phyloP scores from a whole-genome alignment of 768 basidiomycete species.

The Leucosporidium creatinivorum region DNA sequence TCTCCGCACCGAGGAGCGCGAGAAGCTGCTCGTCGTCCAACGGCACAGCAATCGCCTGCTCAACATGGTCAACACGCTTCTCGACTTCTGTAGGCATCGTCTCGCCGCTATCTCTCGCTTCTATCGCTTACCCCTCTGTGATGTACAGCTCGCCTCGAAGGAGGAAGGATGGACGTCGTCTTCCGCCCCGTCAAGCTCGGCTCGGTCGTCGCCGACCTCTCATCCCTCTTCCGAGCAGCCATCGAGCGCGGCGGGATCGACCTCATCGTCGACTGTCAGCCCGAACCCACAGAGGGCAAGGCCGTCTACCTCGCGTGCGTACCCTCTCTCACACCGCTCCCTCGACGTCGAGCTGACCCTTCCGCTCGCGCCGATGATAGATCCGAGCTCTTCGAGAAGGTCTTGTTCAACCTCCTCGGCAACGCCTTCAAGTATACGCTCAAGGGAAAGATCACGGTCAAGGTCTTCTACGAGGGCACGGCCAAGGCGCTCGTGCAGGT shows the following conservation, averaged over 20 bases:
- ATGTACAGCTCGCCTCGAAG: slow-evolving; percentile 6
- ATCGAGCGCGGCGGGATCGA: slow-evolving; percentile 20
- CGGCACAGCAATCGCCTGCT: slow-evolving; percentile 25
- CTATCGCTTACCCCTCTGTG: slow-evolving; percentile 27
- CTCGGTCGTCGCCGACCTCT: slow-evolving; percentile 5
- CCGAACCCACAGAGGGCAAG: slow-evolving; percentile 14
- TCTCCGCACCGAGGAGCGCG: neutral
- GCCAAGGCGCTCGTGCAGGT: slow-evolving; percentile 17
- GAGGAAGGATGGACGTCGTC: slow-evolving; percentile 16
- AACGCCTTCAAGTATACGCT: slow-evolving; percentile 29
- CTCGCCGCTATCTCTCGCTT: neutral
- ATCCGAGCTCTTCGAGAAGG: slow-evolving; percentile 24
- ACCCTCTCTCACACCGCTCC: neutral
- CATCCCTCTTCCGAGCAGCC: slow-evolving; percentile 23
- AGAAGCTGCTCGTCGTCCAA: slow-evolving; percentile 17
- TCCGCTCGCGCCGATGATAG: neutral
- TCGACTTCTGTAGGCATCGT: neutral
- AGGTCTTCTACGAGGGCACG: neutral
- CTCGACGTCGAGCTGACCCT: too few relatives aligned
- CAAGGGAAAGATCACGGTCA: slow-evolving; percentile 12
- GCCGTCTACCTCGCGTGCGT: slow-evolving; percentile 15
- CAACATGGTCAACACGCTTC: slow-evolving; percentile 29
- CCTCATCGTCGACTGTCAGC: slow-evolving; percentile 26
- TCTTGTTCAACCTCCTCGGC: slow-evolving; percentile 15
- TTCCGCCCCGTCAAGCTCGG: slow-evolving; percentile 21